Base-by-base conservation (phyloP, 305 asterid genomes). In the Ilex paraguariensis region DNA sequence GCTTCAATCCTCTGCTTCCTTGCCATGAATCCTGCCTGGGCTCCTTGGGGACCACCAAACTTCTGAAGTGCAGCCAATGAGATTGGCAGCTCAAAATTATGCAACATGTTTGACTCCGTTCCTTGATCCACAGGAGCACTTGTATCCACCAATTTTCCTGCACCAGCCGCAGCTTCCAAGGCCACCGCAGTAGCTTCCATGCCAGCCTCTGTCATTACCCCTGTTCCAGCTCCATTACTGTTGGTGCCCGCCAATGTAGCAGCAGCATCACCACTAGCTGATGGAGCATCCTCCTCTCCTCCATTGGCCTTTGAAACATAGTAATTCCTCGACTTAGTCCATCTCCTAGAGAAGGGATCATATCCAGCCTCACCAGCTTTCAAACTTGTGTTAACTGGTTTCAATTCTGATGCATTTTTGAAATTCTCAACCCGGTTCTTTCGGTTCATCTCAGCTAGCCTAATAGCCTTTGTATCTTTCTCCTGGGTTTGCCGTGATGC, bases 311-410 rank as follows among this genome's bases (percentile, higher is more conserved):
- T 73, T 31, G 77, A 75, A 66, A 80, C 63, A 54, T 87, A 93
- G 73, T 93, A 93, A 67, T 93, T 93, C 73, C 86, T 84, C 13
- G 97, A 93, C 67, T 92, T 72, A 31, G 98, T 93, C 98, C 98
- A 93, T 76, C 97, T 87, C 70, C 98, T 84, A 8, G 97, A 93
- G 55, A 93, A 93, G 52, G 98, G 98, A 66, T 90, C 98, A n/a
- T 93, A 93, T 31, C 96, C 98, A 13, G 87, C 96, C 68, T 93
- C 95, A 13, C 98, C 97, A 54, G 94, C 95, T 77, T 80, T 84
- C 65, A 87, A 68, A 59, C 84, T 71, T 30, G 79, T 65, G 59
- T 75, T 82, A 36, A 78, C 81, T 0, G 80, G 87, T 73, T 80
- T 90, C 78, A 79, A 48, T 54, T 85, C 94, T 0, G 98, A 92